Evolutionary conservation across 2,329 filamentous ascomycete species (phyloP), one percentile per base, ranked within the genome.

Genomic region (Apiospora pterosperma): DNA sequence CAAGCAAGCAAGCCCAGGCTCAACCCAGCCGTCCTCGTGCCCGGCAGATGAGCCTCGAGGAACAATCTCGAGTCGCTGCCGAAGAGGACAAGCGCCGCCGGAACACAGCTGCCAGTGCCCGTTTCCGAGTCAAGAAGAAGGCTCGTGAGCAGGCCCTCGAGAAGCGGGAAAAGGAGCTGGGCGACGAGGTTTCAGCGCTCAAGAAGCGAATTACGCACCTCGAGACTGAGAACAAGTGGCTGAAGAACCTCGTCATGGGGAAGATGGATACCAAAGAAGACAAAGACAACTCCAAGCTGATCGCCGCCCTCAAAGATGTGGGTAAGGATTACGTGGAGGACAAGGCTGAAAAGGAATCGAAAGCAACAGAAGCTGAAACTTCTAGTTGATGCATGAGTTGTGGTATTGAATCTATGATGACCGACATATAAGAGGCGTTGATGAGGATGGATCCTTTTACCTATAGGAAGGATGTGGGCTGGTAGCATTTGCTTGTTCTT

Each of bases 41-140:
- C 67, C 82, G 77, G 64, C 78, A 84, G 58, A 69, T 88, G 66
- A 85, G 79, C 70, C 85, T 90, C 60, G 91, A 94, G 76, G 91
- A 93, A 67, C 82, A 87, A 42, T 90, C 90, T 14, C 89, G 91
- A 42, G 70, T 88, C 6, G 90, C 90, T 14, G 92, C 92, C 25
- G 93, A 97, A 77, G 93, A 97, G 78, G 93, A 97, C 76, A 96
- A 96, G 81, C 90, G 93, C 61, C 88, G 92, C 65, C 89, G 93
- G 68, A 97, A 97, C 80, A 96, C 93, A 2, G 93, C 93, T 36
- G 93, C 93, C 63, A 93, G 90, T 69, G 93, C 93, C 21, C 90
- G 93, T 61, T 97, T 97, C 85, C 90, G 93, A 66, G 88, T 96
- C 76, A 97, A 97, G 88, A 97, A 97, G 90, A 97, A 97, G 87